Percentiles rank a stretch among this genome's conserved stretches.
Evolutionary conservation across 495 filamentous ascomycete species (phyloP).

Genomic region (Hyaloscypha bicolor): DNA sequence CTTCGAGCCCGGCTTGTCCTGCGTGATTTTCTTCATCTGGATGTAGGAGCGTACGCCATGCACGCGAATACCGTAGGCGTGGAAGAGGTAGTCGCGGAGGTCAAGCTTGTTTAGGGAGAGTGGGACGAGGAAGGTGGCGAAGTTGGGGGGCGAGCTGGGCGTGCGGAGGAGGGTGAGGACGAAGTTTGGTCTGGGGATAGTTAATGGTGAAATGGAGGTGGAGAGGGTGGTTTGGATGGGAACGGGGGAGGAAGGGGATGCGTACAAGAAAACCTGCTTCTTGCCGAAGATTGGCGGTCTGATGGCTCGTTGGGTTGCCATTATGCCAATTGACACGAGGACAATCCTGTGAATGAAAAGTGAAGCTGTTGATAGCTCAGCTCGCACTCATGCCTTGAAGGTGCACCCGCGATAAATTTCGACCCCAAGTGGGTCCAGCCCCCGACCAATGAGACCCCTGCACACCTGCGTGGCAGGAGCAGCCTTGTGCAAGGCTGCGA

Average conservation of each 20-base stretch:
- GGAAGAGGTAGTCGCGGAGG: slow-evolving; percentile 82
- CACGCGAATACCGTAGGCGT: slow-evolving; percentile 70
- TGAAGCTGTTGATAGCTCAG: neutral
- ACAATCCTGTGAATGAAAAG: slow-evolving; percentile 5
- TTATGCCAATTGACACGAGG: neutral
- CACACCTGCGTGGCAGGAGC: no score
- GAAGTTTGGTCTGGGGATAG: slow-evolving; percentile 68
- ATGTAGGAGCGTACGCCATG: slow-evolving; percentile 77
- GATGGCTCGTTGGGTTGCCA: slow-evolving; percentile 8
- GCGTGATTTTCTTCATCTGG: slow-evolving; percentile 63
- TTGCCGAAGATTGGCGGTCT: slow-evolving; percentile 39
- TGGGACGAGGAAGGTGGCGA: slow-evolving; percentile 83
- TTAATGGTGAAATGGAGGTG: neutral
- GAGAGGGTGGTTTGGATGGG: neutral
- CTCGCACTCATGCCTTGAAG: neutral
- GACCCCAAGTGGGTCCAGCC: neutral
- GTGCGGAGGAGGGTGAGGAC: slow-evolving; percentile 74
- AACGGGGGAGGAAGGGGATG: slow-evolving; percentile 14
- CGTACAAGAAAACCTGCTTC: slow-evolving; percentile 74
- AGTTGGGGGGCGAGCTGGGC: slow-evolving; percentile 69
- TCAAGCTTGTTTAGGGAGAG: slow-evolving; percentile 90
- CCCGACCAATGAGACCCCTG: neutral
- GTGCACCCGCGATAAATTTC: neutral
- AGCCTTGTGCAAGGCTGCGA: slow-evolving; percentile 1
- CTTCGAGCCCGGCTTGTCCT: slow-evolving; percentile 45